Base-by-base conservation (phyloP, 1,284 basidiomycete species). In the Sporisorium graminicola region DNA sequence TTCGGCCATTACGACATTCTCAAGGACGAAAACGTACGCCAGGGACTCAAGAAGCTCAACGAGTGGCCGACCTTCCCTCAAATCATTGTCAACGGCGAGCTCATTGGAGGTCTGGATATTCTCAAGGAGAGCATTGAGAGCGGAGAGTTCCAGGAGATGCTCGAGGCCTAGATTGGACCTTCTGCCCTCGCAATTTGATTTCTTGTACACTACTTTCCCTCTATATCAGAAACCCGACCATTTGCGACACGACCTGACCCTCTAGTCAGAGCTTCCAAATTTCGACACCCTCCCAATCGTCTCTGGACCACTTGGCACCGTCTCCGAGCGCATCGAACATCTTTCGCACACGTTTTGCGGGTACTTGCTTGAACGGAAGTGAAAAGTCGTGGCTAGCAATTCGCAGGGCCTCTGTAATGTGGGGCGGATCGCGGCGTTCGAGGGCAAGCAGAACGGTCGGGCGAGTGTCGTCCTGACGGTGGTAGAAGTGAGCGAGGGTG, bases 1-100 rank as follows among this genome's bases (percentile, higher is more conserved):
- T 92, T 91, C 86, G 87, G 89, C n/a, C 89, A 89, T 85, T 93
- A 92, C 82, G 91, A 93, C 85, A 92, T 93, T 90, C 1, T 89
- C 91, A 82, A 93, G 92, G 9, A 89, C 94, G 47, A 88, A 88
- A 60, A 89, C 91, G 22, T 93, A 91, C 8, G 90, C 89, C n/a
- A 90, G 81, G 90, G 95, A 65, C 88, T 96, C 75, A 91, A 90
- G 83, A 93, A 95, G 70, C 93, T 98, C 74, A 90, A 98, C 44
- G 89, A 89, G 64, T 91, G 90, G 90, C 90, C 90, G 89, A 60
- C 90, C 91, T 86, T 94, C 94, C 86, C 86, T 90, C 89, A 91
- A 82, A 87, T 91, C 43, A 89, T 91, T 75, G 87, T 91, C 79
- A 89, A 90, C 37, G 90, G 92, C 58, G 91, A 93, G 86, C 88